These are phyloP conservation scores for Globisporangium mamillatum DNA, from an alignment of 352 stramenopile genomes.

Conservation along the genomic window DNA sequence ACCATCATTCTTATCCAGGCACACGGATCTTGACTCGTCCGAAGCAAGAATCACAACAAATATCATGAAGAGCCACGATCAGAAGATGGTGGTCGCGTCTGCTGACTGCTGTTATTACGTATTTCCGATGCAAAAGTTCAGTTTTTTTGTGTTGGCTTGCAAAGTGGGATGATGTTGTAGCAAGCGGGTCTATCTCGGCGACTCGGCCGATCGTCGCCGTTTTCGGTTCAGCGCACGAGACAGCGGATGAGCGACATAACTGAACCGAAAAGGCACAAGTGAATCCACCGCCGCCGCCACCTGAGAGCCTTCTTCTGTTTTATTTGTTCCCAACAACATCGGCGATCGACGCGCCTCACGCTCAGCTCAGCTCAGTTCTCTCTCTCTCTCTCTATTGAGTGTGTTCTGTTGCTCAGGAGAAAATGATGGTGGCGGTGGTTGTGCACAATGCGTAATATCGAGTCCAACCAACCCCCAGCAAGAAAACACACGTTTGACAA, in stretches of 20 bases:
- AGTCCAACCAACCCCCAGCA: not conserved
- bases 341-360: not conserved
- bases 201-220: not conserved
- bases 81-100: not conserved
- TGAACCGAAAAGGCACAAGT: conserved; percentile 1
- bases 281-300: not conserved
- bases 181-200: not conserved
- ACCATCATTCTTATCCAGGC: conserved; percentile 10
- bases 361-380: no score
- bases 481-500: not conserved
- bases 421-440: conserved; percentile 1
- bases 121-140: not conserved
- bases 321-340: conserved; percentile 1
- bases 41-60: not conserved
- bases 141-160: not conserved
- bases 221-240: conserved; percentile 1
- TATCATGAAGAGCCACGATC: not conserved
- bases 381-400: not conserved
- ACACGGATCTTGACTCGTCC: not conserved
- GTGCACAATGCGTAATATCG: not conserved
- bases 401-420: not conserved
- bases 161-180: not conserved
- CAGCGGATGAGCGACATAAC: not conserved
- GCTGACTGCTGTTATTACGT: not conserved
- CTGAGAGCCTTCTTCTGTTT: not conserved